Base-by-base conservation (phyloP, 1,284 basidiomycete genomes). In the Meripilus lineatus region DNA sequence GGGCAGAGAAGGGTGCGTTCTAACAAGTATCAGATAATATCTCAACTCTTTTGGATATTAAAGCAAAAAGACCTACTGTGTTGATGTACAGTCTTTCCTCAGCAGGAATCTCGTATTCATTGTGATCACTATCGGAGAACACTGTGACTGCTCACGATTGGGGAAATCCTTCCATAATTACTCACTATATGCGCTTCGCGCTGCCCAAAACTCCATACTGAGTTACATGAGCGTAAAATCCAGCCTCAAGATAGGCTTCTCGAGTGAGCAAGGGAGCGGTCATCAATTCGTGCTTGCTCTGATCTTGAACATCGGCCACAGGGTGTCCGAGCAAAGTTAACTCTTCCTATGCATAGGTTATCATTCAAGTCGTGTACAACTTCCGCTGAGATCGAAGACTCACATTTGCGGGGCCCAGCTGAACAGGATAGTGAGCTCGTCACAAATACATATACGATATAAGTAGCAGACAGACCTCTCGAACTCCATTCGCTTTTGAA, bases 181-280 rank as follows among this genome's bases (percentile, higher is more conserved):
- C 60, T 55, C 40, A 81, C 80, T 72, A 63, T 15, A 72, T 68
- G 0, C 68, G 59, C 1, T 78, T 14, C 0, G 69, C 57, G 2
- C 66, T 66, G 0, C 80, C 79, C 1, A 82, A 52, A 1, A 83
- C 71, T 1, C 79, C 80, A 48, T 83, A 81, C 47, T 83, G 81
- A 0, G 64, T 62, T 8, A 59, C 51, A 13, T 55, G 46, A 5
- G 61, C 60, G 3, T 56, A 47, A 35, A 69, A 57, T 15, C 58
- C 63, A 1, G 64, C 58, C 0, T 58, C 50, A 3, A 68, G 50
- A 44, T 71, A 77, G 0, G 77, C 81, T 8, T 71, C 71, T 8
- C 74, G 65, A 2, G 76, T 79, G 11, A 81, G 62, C 4, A 82
- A 52, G 0, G 80, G 81, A 0, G 80, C 75, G 0, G 77, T 81